These are phyloP conservation scores for Leucocoprinus sp. DNA, from an alignment of 768 basidiomycete genomes.

Conservation along the genomic window DNA sequence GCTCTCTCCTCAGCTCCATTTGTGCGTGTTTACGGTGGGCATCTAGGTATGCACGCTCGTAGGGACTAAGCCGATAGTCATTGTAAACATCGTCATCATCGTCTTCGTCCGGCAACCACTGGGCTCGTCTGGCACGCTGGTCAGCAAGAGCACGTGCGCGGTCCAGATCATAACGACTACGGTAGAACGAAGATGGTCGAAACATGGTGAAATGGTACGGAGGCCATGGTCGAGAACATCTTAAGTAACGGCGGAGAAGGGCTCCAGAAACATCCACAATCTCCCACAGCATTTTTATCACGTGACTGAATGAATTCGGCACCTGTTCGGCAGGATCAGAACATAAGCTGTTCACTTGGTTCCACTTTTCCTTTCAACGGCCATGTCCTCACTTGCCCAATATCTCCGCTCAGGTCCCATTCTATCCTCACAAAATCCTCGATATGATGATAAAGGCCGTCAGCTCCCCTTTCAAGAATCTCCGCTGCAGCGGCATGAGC, in stretches of 20 bases:
- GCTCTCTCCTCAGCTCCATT: slow-evolving; percentile 14
- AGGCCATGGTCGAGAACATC: neutral
- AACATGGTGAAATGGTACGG: neutral
- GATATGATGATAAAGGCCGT: slow-evolving; percentile 35
- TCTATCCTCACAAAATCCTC: slow-evolving; percentile 19
- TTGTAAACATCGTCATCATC: slow-evolving; percentile 24
- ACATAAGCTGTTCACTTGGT: too few species aligned
- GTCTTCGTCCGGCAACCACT: slow-evolving; percentile 34
- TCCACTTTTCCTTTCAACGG: neutral
- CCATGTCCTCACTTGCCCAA: slow-evolving; percentile 19
- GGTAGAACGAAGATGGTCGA: slow-evolving; percentile 1
- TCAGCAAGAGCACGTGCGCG: slow-evolving; percentile 24
- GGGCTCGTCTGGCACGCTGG: slow-evolving; percentile 26
- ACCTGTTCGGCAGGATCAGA: too few species aligned
- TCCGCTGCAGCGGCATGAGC: slow-evolving; percentile 37
- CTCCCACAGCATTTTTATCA: neutral
- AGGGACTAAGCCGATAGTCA: slow-evolving; percentile 19
- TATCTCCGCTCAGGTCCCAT: slow-evolving; percentile 19
- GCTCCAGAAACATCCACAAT: neutral
- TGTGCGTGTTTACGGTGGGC: slow-evolving; percentile 22
- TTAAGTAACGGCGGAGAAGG: neutral
- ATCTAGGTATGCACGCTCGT: slow-evolving; percentile 26
- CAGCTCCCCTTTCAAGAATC: slow-evolving; percentile 39
- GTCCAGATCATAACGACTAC: slow-evolving; percentile 19
- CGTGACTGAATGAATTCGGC: neutral